Conservation (phyloP, 2,329 filamentous ascomycete genomes). For the Neurospora sp. region DNA sequence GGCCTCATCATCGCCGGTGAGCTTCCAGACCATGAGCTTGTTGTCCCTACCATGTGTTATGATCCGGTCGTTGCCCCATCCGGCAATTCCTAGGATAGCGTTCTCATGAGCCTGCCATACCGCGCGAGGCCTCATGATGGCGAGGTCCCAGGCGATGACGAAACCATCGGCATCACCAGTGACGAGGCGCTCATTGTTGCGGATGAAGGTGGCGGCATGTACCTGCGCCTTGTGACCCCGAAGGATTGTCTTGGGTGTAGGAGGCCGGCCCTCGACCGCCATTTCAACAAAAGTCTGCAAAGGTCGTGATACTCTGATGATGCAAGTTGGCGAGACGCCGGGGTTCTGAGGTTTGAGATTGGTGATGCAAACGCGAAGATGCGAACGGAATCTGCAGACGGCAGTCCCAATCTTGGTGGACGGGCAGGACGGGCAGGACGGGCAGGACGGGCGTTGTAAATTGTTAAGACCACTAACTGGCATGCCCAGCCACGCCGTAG, state of each 20-base stretch:
- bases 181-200: slow-evolving; percentile 63
- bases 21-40: slow-evolving; percentile 74
- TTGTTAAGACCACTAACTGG: background rate
- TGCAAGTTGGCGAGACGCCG: background rate
- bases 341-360: background rate
- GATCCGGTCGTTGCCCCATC: slow-evolving; percentile 62
- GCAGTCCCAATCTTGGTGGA: background rate
- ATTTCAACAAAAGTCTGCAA: slow-evolving; percentile 11
- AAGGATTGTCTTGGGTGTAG: slow-evolving; percentile 54
- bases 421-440: too few relatives aligned
- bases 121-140: slow-evolving; percentile 67
- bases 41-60: slow-evolving; percentile 91
- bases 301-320: background rate
- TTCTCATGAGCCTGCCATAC: slow-evolving; percentile 81
- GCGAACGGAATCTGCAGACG: background rate
- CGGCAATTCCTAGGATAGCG: slow-evolving; percentile 63
- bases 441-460: background rate
- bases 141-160: slow-evolving; percentile 75
- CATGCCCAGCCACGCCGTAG: background rate
- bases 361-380: background rate
- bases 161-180: slow-evolving; percentile 89
- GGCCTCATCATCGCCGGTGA: slow-evolving; percentile 50
- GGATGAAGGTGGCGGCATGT: slow-evolving; percentile 65
- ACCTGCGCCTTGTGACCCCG: slow-evolving; percentile 77
- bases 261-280: slow-evolving; percentile 18